A percentile compares a stretch with the other conserved stretches of the same genome.
Evolutionary conservation across 2,329 filamentous ascomycete species (phyloP).

Genomic region (Aspergillus hortae): DNA sequence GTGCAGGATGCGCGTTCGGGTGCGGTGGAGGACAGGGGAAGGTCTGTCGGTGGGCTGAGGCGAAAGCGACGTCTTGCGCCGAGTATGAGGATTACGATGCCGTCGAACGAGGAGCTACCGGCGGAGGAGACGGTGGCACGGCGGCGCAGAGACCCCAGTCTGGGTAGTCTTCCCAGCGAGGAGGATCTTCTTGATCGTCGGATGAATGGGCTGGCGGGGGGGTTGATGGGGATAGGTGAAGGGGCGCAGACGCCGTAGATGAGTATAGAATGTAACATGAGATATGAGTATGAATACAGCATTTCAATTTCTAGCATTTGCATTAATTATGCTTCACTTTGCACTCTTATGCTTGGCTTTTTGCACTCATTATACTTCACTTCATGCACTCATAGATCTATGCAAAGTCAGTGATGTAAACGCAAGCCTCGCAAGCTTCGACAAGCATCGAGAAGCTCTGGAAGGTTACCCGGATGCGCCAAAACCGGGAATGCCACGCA

Average conservation of each 20-base stretch:
- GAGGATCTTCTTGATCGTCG: slow-evolving; percentile 55
- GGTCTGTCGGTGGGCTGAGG: slow-evolving; percentile 6
- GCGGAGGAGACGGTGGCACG: slow-evolving; percentile 7
- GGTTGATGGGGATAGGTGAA: slow-evolving; percentile 47
- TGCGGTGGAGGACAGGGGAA: slow-evolving; percentile 5
- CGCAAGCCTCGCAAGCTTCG: no score
- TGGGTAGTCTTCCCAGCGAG: slow-evolving; percentile 53
- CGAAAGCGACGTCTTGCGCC: slow-evolving; percentile 13
- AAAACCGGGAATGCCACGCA: no score
- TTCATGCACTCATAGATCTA: no score
- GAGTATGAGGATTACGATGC: slow-evolving; percentile 16
- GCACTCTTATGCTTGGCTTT: no score
- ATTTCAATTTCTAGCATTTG: neutral
- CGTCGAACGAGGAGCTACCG: slow-evolving; percentile 15
- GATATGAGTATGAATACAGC: neutral
- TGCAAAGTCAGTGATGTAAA: no score
- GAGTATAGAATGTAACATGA: neutral
- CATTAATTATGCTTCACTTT: no score
- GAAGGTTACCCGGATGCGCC: no score
- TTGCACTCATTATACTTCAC: no score
- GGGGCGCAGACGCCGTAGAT: slow-evolving; percentile 27
- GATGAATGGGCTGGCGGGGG: slow-evolving; percentile 54
- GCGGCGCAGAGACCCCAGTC: slow-evolving; percentile 38
- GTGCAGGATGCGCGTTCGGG: no score
- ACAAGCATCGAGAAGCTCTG: no score